Percentiles rank a stretch among this genome's conserved stretches.
Conservation (phyloP, 148 eudicot species). For the Rhododendron ferrugineum region DNA sequence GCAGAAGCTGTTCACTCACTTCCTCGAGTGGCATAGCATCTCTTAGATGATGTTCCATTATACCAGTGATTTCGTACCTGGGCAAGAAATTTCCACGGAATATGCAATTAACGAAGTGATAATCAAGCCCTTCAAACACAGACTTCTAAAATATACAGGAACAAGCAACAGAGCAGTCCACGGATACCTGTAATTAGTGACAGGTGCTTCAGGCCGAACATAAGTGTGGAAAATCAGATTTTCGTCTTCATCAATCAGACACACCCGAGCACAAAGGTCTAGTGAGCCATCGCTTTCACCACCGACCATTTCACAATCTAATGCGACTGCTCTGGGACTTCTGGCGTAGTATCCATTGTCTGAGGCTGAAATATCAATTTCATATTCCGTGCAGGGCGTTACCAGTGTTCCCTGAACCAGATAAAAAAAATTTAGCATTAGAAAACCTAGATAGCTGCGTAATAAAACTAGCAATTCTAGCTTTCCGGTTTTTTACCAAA, state of each 20-base stretch:
- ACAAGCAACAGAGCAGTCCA: background rate
- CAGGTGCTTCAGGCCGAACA: slow-evolving; percentile 58
- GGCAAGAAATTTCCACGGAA: background rate
- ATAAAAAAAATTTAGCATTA: background rate
- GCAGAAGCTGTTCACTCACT: slow-evolving; percentile 51
- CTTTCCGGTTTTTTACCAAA: too few species aligned
- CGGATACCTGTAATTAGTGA: slow-evolving; percentile 67
- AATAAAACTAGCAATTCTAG: background rate
- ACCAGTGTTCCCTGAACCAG: slow-evolving; percentile 37
- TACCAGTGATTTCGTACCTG: slow-evolving; percentile 58
- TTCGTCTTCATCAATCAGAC: slow-evolving; percentile 69
- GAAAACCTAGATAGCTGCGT: background rate
- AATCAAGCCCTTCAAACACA: background rate
- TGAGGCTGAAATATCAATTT: slow-evolving; percentile 14
- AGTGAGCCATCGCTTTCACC: slow-evolving; percentile 80
- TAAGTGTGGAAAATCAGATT: slow-evolving; percentile 66
- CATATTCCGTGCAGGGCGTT: slow-evolving; percentile 17
- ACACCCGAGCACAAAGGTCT: slow-evolving; percentile 70
- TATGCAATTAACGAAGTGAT: background rate
- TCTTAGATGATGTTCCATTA: slow-evolving; percentile 53
- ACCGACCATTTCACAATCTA: slow-evolving; percentile 87
- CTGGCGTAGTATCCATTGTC: slow-evolving; percentile 8
- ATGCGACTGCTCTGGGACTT: slow-evolving; percentile 42
- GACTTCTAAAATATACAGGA: background rate
- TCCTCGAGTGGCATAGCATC: slow-evolving; percentile 67